Evolutionary conservation across 805 yeast species (phyloP), one percentile per base, ranked within the genome.

Genomic region (Candida coquimbonensis): DNA sequence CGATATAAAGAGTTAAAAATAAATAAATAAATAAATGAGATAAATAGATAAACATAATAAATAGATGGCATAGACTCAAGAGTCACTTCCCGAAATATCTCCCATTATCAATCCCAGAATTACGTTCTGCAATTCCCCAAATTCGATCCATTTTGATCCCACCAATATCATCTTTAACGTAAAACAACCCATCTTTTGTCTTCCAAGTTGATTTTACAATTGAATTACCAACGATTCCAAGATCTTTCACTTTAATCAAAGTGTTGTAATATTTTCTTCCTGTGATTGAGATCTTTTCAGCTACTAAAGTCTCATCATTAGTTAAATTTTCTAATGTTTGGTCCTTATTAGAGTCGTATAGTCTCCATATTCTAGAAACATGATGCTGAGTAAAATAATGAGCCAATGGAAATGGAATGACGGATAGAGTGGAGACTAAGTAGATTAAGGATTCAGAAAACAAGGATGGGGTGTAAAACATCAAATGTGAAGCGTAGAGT

Each of bases 131-230:
- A n/a, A 85, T 75, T 0, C 90, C 88, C 91, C 95, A 83, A 6
- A 87, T 64, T 45, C 96, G 67, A 55, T 87, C 93, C 95, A 87
- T 87, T 52, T 78, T 78, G 59, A 84, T 66, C 3, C 95, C 95
- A 3, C 95, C 93, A 38, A 83, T 68, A 52, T 86, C 83, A 56
- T 87, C 95, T 14, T 73, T 75, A 3, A 87, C 75, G 55, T 79
- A 83, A 59, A 69, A 79, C 0, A 39, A 16, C 16, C 65, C 61
- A 40, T 74, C 66, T 9, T 63, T 60, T 16, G 65, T 61, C 35
- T 62, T 62, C 73, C 76, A 69, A 48, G 75, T 75, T 25, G 68
- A 68, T 70, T 74, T 76, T 0, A 82, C 82, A 19, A 60, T 60
- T 26, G 75, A 65, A 33, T 62, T 60, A 16, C 67, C 64, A 19